Percentiles rank a stretch among this genome's conserved stretches.
Conservation (phyloP, 306 rosid species). For the Aeschynomene evenia region DNA sequence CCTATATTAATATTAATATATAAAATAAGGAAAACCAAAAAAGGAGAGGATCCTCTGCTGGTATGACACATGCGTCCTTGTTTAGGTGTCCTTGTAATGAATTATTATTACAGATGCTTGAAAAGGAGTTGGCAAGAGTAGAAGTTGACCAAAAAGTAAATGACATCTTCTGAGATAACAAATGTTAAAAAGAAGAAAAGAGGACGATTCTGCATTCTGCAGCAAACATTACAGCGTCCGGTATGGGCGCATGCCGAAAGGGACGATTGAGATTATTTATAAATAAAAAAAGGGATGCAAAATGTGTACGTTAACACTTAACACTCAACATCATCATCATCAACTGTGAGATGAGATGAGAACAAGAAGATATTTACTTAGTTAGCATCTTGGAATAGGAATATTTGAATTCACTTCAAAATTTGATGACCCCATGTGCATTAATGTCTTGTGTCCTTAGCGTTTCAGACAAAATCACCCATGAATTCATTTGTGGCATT, state of each 20-base stretch:
- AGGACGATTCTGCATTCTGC: not conserved
- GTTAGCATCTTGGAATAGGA: not conserved
- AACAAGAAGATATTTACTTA: too few species aligned
- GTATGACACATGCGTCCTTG: not conserved
- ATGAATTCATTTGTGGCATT: not conserved
- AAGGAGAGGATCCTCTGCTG: too few species aligned
- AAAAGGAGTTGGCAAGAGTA: conserved; percentile 2
- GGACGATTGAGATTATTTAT: not conserved
- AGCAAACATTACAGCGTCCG: not conserved
- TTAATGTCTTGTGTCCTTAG: not conserved
- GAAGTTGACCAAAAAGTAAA: not conserved
- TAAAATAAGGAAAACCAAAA: too few species aligned
- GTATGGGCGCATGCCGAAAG: conserved; percentile 5
- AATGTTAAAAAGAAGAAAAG: not conserved
- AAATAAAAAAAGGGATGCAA: conserved; percentile 16
- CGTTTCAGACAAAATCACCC: conserved; percentile 16
- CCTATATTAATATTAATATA: too few species aligned
- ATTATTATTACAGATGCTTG: not conserved
- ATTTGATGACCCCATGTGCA: not conserved
- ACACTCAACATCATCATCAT: not conserved
- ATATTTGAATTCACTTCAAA: not conserved
- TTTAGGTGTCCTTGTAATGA: not conserved
- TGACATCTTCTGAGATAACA: not conserved
- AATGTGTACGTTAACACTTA: not conserved
- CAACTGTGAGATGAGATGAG: too few species aligned